phyloP scores from a whole-genome alignment of 164 flowering plant species.

The Brasenia schreberi region DNA sequence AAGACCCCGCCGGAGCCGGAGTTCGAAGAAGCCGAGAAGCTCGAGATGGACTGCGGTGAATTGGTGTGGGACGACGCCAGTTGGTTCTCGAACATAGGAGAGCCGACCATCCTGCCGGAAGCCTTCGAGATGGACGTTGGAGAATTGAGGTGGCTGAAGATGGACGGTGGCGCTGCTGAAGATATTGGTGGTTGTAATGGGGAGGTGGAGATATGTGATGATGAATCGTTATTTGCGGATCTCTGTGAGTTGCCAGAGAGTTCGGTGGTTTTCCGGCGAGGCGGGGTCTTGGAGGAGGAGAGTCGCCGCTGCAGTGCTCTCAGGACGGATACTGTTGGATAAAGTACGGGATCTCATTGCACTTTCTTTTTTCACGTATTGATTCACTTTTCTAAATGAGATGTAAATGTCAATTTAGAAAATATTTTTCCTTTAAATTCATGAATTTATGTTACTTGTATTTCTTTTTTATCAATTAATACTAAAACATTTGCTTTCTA shows the following conservation, averaged over 20 bases:
- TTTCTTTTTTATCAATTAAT: too few relatives aligned
- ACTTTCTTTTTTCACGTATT: too few relatives aligned
- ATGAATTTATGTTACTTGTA: too few relatives aligned
- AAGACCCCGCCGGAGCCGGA: neutral
- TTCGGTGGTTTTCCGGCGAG: constrained; percentile 57
- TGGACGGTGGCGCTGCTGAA: neutral
- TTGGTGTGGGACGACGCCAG: neutral
- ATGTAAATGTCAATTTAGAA: too few relatives aligned
- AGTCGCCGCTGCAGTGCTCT: neutral
- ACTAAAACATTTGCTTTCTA: too few relatives aligned
- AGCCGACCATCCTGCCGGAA: neutral
- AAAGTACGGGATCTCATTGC: too few relatives aligned
- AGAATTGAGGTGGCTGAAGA: neutral
- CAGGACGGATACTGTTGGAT: neutral
- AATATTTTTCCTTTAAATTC: too few relatives aligned
- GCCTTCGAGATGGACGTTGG: neutral
- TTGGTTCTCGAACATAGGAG: neutral
- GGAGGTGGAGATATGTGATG: constrained; percentile 16
- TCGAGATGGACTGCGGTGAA: neutral
- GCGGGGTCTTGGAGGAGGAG: constrained; percentile 4
- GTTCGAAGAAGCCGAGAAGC: neutral
- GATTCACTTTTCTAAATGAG: too few relatives aligned
- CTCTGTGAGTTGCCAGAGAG: constrained; percentile 86
- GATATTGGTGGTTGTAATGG: neutral
- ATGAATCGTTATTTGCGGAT: constrained; percentile 75